Evolutionary conservation across 352 stramenopile species (phyloP).

Genomic region (Phytophthora crassamura): DNA sequence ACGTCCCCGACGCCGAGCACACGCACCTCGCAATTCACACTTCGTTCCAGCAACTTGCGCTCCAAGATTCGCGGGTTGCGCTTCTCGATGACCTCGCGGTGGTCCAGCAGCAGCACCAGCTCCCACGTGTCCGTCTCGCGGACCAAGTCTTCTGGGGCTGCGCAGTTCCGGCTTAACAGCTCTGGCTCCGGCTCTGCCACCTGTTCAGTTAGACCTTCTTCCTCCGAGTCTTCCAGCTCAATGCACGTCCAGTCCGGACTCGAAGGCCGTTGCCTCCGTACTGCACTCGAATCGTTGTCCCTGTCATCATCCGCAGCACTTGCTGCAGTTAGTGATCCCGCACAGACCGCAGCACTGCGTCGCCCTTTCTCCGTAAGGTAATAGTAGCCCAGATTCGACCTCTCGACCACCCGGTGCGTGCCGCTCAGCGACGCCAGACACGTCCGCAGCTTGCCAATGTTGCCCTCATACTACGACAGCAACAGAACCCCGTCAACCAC

Average conservation of each 20-base stretch:
- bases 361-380: slow-evolving; percentile 67
- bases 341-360: slow-evolving; percentile 57
- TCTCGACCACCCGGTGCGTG: slow-evolving; percentile 66
- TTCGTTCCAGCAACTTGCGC: slow-evolving; percentile 76
- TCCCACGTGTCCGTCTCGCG: slow-evolving; percentile 69
- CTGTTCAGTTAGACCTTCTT: slow-evolving; percentile 12
- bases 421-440: slow-evolving; percentile 62
- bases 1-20: slow-evolving; percentile 79
- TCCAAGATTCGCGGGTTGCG: slow-evolving; percentile 79
- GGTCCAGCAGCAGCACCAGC: slow-evolving; percentile 82
- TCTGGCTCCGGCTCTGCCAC: slow-evolving; percentile 31
- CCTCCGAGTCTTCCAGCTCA: slow-evolving; percentile 57
- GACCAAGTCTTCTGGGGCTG: slow-evolving; percentile 26
- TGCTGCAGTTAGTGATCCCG: slow-evolving; percentile 28
- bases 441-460: slow-evolving; percentile 52
- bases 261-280: slow-evolving; percentile 5
- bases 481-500: too few relatives aligned
- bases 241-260: slow-evolving; percentile 37
- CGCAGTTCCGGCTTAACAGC: background rate
- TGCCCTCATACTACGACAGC: slow-evolving; percentile 60
- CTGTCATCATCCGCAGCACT: background rate
- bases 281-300: too few relatives aligned
- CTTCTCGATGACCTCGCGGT: slow-evolving; percentile 80
- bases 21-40: slow-evolving; percentile 85
- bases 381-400: slow-evolving; percentile 45